Evolutionary conservation across 208 protist species (phyloP).

Genomic region (Acanthamoeba royreba): DNA sequence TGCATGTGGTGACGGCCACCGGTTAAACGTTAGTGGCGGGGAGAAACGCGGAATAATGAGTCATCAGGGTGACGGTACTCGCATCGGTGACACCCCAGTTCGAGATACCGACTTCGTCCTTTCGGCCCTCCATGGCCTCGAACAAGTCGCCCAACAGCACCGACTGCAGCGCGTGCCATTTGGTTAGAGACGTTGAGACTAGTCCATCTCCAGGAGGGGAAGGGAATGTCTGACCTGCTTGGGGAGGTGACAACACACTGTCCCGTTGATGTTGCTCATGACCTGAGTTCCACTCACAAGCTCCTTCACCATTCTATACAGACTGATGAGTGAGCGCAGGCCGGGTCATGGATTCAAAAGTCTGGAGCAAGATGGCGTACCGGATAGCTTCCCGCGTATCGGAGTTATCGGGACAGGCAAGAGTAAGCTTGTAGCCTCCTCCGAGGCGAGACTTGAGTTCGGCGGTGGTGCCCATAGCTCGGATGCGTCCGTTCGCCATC

Average conservation of each 20-base stretch:
- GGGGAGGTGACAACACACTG: not conserved
- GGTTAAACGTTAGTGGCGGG: not conserved
- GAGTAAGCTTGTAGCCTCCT: slow-evolving; percentile 27
- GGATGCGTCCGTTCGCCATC: not conserved
- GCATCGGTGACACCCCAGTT: slow-evolving; percentile 61
- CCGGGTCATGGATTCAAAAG: not conserved
- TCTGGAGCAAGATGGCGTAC: not conserved
- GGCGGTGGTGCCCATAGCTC: not conserved
- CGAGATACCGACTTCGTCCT: not conserved
- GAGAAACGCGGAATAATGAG: not conserved
- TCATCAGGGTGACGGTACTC: too few species aligned
- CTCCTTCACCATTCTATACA: not conserved
- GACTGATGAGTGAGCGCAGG: too few species aligned
- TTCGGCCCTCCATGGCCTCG: not conserved
- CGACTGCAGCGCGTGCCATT: too few species aligned
- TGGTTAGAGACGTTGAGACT: too few species aligned
- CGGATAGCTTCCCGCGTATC: not conserved
- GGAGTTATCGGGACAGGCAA: not conserved
- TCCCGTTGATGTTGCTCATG: not conserved
- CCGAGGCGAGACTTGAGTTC: not conserved
- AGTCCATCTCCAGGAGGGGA: not conserved
- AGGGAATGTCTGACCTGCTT: not conserved
- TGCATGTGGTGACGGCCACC: too few species aligned
- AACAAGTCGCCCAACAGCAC: not conserved
- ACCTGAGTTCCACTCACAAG: not conserved